phyloP scores from a whole-genome alignment of 768 basidiomycete species.

The Phanerochaete carnosa region DNA sequence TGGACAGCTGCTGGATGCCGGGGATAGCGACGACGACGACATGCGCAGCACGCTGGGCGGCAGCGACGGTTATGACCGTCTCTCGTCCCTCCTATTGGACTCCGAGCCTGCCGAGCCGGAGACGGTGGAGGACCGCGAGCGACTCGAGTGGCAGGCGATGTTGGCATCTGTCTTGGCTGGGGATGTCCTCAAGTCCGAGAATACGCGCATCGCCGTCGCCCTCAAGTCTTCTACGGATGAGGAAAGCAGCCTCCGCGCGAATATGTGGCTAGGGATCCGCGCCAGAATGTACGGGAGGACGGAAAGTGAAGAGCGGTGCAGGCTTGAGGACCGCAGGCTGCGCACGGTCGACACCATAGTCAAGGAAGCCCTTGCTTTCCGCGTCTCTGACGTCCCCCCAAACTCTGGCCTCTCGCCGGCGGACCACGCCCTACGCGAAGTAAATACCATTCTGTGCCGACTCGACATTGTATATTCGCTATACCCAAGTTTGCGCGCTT shows the following conservation, averaged over 20 bases:
- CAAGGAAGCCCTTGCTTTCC: slow-evolving; percentile 79
- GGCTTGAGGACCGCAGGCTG: slow-evolving; percentile 79
- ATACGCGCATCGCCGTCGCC: slow-evolving; percentile 83
- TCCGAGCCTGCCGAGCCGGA: slow-evolving; percentile 63
- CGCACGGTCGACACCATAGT: slow-evolving; percentile 80
- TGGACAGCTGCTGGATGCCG: slow-evolving; percentile 64
- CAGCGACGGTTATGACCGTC: slow-evolving; percentile 47
- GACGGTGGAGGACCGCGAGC: slow-evolving; percentile 71
- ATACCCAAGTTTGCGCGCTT: slow-evolving; percentile 80
- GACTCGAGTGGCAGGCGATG: slow-evolving; percentile 95
- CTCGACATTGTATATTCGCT: slow-evolving; percentile 83
- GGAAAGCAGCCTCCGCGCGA: slow-evolving; percentile 61
- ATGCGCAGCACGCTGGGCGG: slow-evolving; percentile 40
- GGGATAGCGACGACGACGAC: slow-evolving; percentile 78
- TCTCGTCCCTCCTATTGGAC: slow-evolving; percentile 53
- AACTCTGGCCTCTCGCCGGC: slow-evolving; percentile 34
- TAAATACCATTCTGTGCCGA: slow-evolving; percentile 63
- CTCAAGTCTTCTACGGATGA: slow-evolving; percentile 62
- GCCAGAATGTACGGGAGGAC: slow-evolving; percentile 80
- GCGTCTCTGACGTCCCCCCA: slow-evolving; percentile 43
- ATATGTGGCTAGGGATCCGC: slow-evolving; percentile 88
- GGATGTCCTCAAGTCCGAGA: slow-evolving; percentile 93
- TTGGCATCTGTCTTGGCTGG: slow-evolving; percentile 90
- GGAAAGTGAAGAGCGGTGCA: slow-evolving; percentile 77
- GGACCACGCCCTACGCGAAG: slow-evolving; percentile 53